phyloP scores from a whole-genome alignment of 305 asterid genomes.

The Solanum hybrid region DNA sequence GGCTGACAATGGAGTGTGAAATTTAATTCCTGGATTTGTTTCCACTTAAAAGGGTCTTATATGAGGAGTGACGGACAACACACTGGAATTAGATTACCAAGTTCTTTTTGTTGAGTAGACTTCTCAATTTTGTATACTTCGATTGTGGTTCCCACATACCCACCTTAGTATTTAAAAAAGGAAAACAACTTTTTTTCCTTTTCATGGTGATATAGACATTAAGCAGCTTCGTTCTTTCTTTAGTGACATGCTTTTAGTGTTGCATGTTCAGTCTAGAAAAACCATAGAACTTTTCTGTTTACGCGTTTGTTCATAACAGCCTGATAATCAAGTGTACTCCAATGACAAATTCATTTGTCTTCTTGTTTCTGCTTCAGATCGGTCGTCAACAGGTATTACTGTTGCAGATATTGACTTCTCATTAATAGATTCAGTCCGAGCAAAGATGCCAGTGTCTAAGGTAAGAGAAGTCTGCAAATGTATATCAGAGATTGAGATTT shows the following conservation, averaged over 20 bases:
- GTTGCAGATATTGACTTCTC: conserved; percentile 77
- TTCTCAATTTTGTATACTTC: not conserved
- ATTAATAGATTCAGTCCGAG: conserved; percentile 50
- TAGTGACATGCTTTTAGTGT: not conserved
- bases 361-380: conserved; percentile 32
- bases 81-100: not conserved
- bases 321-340: not conserved
- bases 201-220: not conserved
- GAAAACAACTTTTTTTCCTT: not conserved
- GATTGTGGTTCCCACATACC: not conserved
- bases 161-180: not conserved
- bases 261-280: not conserved
- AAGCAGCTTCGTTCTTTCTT: not conserved
- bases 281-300: not conserved
- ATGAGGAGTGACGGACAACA: not conserved
- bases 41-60: not conserved
- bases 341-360: not conserved
- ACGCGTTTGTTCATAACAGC: not conserved
- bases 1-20: not conserved
- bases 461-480: conserved; percentile 7
- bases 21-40: not conserved
- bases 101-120: not conserved
- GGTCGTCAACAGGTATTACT: conserved; percentile 65
- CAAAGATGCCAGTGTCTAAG: conserved; percentile 71
- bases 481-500: not conserved